phyloP scores from a whole-genome alignment of 345 rosid genomes.

The Tarenaya hassleriana region DNA sequence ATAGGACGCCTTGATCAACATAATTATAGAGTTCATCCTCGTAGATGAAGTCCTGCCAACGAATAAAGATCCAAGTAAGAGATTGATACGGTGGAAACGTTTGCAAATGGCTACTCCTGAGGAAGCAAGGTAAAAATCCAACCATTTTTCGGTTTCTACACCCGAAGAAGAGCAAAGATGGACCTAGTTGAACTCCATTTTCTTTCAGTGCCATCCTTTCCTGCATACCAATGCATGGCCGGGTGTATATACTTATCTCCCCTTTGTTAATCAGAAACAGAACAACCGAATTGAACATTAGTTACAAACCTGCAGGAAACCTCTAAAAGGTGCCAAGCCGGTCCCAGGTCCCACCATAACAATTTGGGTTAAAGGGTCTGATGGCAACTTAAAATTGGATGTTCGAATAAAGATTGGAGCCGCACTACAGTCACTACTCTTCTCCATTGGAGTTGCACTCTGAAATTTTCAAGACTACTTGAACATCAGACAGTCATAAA shows the following conservation, averaged over 20 bases:
- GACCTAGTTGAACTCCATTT: slow-evolving; percentile 54
- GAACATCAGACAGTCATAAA: background rate
- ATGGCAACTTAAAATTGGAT: slow-evolving; percentile 69
- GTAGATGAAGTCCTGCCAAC: slow-evolving; percentile 57
- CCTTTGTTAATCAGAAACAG: no score
- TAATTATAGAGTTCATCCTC: slow-evolving; percentile 75
- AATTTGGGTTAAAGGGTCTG: slow-evolving; percentile 49
- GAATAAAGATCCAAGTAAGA: background rate
- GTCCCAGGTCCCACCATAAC: slow-evolving; percentile 86
- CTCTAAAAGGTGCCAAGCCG: slow-evolving; percentile 83
- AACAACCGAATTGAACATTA: background rate
- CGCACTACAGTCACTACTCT: slow-evolving; percentile 54
- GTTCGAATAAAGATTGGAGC: slow-evolving; percentile 74
- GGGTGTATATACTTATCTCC: no score
- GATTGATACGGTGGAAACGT: no score
- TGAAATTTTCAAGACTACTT: slow-evolving; percentile 12
- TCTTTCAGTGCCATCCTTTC: slow-evolving; percentile 62
- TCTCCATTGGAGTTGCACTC: slow-evolving; percentile 52
- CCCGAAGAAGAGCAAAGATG: slow-evolving; percentile 60
- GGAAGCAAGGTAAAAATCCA: background rate
- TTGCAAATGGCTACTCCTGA: no score
- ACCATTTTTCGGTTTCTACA: slow-evolving; percentile 65
- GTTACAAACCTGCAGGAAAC: slow-evolving; percentile 62
- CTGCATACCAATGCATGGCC: slow-evolving; percentile 25
- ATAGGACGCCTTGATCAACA: slow-evolving; percentile 60